Evolutionary conservation across 2,329 filamentous ascomycete genomes (phyloP).

Genomic region (Exophiala aquamarina): DNA sequence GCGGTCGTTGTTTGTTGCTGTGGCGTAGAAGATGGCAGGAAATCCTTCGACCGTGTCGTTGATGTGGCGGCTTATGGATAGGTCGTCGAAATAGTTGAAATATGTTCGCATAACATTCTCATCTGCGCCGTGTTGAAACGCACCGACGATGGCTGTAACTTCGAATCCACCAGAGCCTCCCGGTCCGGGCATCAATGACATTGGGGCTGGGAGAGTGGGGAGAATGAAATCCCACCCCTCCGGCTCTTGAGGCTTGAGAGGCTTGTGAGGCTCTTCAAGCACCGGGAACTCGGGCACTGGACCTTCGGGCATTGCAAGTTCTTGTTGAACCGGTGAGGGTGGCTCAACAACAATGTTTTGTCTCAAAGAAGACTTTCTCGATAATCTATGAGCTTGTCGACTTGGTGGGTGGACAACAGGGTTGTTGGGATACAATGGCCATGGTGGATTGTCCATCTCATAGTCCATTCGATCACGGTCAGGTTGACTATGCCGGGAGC

Average conservation of each 20-base stretch:
- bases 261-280: too few relatives aligned
- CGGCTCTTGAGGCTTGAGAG: neutral
- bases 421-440: too few relatives aligned
- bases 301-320: too few relatives aligned
- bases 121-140: conserved; percentile 17
- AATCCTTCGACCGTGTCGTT: conserved; percentile 25
- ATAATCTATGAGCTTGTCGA: too few relatives aligned
- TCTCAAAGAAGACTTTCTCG: too few relatives aligned
- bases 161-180: conserved; percentile 10
- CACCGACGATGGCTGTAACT: conserved; percentile 12
- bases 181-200: neutral
- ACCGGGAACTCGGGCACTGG: too few relatives aligned
- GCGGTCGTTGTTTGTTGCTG: conserved; percentile 30
- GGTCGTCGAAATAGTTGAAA: conserved; percentile 9
- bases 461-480: too few relatives aligned
- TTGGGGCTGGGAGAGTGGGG: neutral
- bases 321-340: too few relatives aligned
- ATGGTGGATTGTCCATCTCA: too few relatives aligned
- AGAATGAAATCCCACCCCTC: conserved; percentile 6
- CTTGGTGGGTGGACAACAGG: too few relatives aligned
- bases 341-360: too few relatives aligned
- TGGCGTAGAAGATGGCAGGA: conserved; percentile 32
- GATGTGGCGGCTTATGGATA: conserved; percentile 25
- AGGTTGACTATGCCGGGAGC: too few relatives aligned
- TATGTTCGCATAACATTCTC: conserved; percentile 14